Base-by-base conservation (phyloP, 208 protist species). In the Trypanosoma congolense region DNA sequence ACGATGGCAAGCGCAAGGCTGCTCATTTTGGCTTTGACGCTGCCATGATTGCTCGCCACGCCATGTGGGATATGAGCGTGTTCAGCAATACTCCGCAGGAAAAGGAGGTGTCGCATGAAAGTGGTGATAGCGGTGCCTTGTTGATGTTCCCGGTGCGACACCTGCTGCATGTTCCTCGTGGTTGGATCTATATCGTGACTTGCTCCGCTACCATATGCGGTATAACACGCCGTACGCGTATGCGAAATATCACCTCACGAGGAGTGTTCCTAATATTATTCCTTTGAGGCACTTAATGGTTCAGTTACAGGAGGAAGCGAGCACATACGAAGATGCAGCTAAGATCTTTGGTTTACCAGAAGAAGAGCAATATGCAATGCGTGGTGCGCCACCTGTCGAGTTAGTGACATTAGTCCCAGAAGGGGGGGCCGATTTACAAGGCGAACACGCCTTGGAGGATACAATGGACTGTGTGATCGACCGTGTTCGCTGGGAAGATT, bases 11-110 rank as follows among this genome's bases (percentile, higher is more conserved):
- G n/a, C 35, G 28, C 18, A 88, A 85, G 60, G 61, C 68, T 9
- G 49, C 40, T 16, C 46, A 44, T n/a, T 87, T 73, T 66, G 81
- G 81, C 10, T 92, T 90, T 50, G 83, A 93, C 47, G 80, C 61
- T 1, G 70, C 81, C 14, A 98, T 99, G 96, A 73, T 98, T n/a
- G 96, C 96, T 8, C 88, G 97, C 28, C 92, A 92, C n/a, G 97
- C 97, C 8, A 68, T 98, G 65, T 87, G 77, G 45, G 97, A 99
- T 67, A 74, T 86, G 33, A 80, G 80, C 3, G 8, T 99, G 98
- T 60, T 56, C 53, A 54, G 12, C 4, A 21, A 1, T 25, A 5
- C 9, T 50, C 25, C 24, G 14, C 2, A 2, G 14, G 9, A 3
- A 44, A n/a, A 19, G 14, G 16, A 22, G 24, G 31, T 14, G 8